Base-by-base conservation (phyloP, 1,284 basidiomycete genomes). In the Sporisorium graminicola region DNA sequence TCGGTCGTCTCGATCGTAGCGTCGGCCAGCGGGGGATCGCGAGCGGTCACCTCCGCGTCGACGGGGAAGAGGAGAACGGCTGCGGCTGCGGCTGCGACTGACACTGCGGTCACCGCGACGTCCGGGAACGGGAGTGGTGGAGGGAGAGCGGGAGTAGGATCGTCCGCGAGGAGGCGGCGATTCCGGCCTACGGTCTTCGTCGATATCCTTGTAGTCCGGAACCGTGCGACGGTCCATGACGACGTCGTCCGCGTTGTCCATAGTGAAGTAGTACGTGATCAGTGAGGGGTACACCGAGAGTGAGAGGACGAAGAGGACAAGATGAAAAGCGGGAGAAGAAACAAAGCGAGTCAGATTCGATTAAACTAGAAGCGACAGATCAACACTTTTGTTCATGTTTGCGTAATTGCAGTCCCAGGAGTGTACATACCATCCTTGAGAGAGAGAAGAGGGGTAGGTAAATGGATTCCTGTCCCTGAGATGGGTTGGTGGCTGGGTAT, bases 101-200 rank as follows among this genome's bases (percentile, higher is more conserved):
- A 60, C 52, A 12, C 56, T 50, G 52, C 60, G 58, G 26, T 68
- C 71, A 6, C 10, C 29, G 29, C 63, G 62, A 29, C 55, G 65
- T 18, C 61, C 58, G 43, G 74, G 59, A 26, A 71, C 61, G 44
- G 68, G 74, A 5, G 74, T 76, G 33, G 51, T 58, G 50, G 73
- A 75, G 35, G 61, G 73, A 16, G 74, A 76, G 57, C 74, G 68
- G 26, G 74, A 71, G 58, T 67, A 68, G n/a, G 74, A 77, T 40
- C 74, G 61, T 16, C 70, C 69, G 16, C 74, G 68, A 42, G 59
- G 55, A 58, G 65, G 35, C 33, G 58, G 64, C 33, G 61, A 55
- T 33, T 62, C 58, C 26, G 65, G 69, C 56, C 65, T 56, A 29
- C 65, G 64, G 47, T 77, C 74, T 37, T 72, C 57, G 58, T 77